Conservation (phyloP, 2,329 filamentous ascomycete species). For the Fragosphaeria purpurea region DNA sequence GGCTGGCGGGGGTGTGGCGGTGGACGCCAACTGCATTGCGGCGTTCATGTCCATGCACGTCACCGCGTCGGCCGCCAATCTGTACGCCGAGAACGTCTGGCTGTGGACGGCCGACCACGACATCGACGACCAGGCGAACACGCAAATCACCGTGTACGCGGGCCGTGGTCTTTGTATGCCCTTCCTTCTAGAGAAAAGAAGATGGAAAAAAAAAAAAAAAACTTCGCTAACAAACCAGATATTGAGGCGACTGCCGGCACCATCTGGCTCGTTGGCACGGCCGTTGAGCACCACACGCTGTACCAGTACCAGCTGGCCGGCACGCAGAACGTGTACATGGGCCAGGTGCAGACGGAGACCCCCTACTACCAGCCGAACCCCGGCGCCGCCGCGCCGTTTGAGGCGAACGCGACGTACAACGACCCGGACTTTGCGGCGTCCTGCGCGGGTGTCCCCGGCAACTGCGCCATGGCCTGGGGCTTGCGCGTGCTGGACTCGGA, state of each 20-base stretch:
- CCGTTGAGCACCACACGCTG: conserved; percentile 55
- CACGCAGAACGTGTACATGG: conserved; percentile 52
- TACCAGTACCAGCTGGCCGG: conserved; percentile 58
- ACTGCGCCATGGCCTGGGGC: conserved; percentile 52
- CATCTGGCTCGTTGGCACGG: conserved; percentile 51
- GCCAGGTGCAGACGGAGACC: conserved; percentile 59
- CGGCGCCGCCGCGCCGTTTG: conserved; percentile 47
- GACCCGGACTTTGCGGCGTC: conserved; percentile 43
- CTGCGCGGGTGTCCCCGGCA: conserved; percentile 23
- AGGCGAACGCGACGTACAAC: conserved; percentile 25
- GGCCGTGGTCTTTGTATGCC: conserved; percentile 1
- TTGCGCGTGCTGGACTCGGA: conserved; percentile 48
- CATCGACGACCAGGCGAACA: conserved; percentile 6
- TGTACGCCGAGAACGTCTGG: conserved; percentile 43
- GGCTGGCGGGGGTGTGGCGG: conserved; percentile 14
- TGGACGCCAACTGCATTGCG: conserved; percentile 47
- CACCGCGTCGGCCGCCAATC: conserved; percentile 31
- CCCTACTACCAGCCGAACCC: conserved; percentile 62
- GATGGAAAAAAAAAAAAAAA: too few relatives aligned
- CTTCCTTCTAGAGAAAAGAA: not conserved
- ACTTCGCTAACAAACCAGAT: not conserved
- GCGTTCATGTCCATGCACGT: conserved; percentile 43
- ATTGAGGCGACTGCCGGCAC: conserved; percentile 31
- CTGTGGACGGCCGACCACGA: conserved; percentile 57
- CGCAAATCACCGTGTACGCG: conserved; percentile 6